These are phyloP conservation scores for Geotrichum candidum DNA, from an alignment of 1,139 yeast species.

Conservation along the genomic window DNA sequence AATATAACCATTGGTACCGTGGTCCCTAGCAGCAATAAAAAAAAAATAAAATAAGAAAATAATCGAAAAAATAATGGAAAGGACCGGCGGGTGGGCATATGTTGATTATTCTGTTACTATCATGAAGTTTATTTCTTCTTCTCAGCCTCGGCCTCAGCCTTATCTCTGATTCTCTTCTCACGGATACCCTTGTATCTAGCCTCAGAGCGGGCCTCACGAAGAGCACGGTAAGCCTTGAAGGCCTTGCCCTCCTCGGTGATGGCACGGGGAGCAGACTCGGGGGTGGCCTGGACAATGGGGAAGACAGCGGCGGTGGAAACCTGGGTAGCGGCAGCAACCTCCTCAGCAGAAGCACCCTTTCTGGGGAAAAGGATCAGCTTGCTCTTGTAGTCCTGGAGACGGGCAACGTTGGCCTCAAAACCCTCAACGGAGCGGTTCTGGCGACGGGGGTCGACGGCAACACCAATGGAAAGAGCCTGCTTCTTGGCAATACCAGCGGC, in stretches of 20 bases:
- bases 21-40: neutral
- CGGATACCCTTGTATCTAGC: slow-evolving; percentile 92
- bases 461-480: slow-evolving; percentile 97
- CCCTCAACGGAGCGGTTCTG: slow-evolving; percentile 97
- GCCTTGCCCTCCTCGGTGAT: slow-evolving; percentile 76
- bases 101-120: neutral
- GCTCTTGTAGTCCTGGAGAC: slow-evolving; percentile 94
- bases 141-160: slow-evolving; percentile 99
- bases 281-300: slow-evolving; percentile 82
- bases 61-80: neutral
- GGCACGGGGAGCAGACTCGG: slow-evolving; percentile 81
- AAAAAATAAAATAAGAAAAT: too few species aligned
- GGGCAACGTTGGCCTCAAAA: slow-evolving; percentile 88
- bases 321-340: slow-evolving; percentile 65
- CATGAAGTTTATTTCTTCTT: slow-evolving; percentile 72
- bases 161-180: slow-evolving; percentile 94
- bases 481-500: slow-evolving; percentile 94
- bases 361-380: slow-evolving; percentile 91
- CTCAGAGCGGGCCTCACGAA: slow-evolving; percentile 90
- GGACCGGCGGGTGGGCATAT: neutral
- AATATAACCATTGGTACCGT: neutral
- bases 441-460: slow-evolving; percentile 99
- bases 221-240: slow-evolving; percentile 77
- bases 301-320: slow-evolving; percentile 68
- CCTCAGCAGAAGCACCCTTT: slow-evolving; percentile 52